Percentiles rank a stretch among this genome's conserved stretches.
Conservation (phyloP, 208 protist genomes). For the Wallacemonas sp. region DNA sequence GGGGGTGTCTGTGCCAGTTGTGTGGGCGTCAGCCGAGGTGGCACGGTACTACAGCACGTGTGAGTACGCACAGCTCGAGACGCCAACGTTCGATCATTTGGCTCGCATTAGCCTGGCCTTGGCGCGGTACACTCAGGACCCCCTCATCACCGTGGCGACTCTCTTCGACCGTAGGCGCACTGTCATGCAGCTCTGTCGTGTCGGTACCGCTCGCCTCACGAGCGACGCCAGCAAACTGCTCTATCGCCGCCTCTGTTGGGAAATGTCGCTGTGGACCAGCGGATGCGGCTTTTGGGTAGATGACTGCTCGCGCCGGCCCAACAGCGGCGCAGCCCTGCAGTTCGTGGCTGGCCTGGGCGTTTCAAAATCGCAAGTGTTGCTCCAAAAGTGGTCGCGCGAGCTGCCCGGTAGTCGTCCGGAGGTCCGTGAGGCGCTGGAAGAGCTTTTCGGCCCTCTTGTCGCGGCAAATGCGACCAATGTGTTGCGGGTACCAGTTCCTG, state of each 20-base stretch:
- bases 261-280: constrained; percentile 83
- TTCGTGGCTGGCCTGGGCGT: constrained; percentile 81
- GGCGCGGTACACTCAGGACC: constrained; percentile 79
- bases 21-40: constrained; percentile 72
- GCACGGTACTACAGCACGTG: constrained; percentile 68
- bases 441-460: constrained; percentile 48
- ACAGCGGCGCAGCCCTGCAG: constrained; percentile 58
- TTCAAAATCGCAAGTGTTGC: constrained; percentile 45
- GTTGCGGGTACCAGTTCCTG: constrained; percentile 41
- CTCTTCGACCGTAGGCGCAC: constrained; percentile 77
- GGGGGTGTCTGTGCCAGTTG: constrained; percentile 53
- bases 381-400: constrained; percentile 22
- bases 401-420: constrained; percentile 34
- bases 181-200: constrained; percentile 56
- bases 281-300: constrained; percentile 61
- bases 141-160: constrained; percentile 49
- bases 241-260: constrained; percentile 68
- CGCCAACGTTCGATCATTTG: constrained; percentile 40
- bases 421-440: constrained; percentile 36
- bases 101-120: constrained; percentile 49
- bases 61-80: constrained; percentile 46
- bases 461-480: constrained; percentile 44
- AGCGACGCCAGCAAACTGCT: constrained; percentile 49
- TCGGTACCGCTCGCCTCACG: constrained; percentile 20
- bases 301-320: constrained; percentile 50